phyloP scores from a whole-genome alignment of 495 filamentous ascomycete species.

The Filosporella fistucella region DNA sequence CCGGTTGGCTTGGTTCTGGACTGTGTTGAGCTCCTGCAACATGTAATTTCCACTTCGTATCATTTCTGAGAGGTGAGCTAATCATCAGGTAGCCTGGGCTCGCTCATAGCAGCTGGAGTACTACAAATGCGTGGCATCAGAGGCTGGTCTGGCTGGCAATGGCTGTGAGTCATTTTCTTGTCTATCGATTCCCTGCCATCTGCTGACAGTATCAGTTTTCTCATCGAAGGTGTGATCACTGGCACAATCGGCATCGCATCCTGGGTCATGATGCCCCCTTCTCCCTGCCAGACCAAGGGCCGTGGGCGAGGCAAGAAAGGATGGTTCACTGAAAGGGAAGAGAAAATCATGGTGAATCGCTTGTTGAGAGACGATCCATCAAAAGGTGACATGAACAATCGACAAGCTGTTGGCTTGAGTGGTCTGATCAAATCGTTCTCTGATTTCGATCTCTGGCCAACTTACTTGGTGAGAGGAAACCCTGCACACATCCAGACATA shows the following conservation, averaged over 20 bases:
- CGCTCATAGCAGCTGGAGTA: slow-evolving; percentile 67
- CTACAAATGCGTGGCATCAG: slow-evolving; percentile 57
- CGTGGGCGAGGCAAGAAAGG: slow-evolving; percentile 63
- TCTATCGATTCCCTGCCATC: background rate
- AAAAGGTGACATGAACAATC: slow-evolving; percentile 49
- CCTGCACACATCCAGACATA: too few relatives aligned
- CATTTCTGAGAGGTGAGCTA: background rate
- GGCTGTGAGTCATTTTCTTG: slow-evolving; percentile 50
- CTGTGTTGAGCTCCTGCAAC: slow-evolving; percentile 37
- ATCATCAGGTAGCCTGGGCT: slow-evolving; percentile 37
- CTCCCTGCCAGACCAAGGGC: slow-evolving; percentile 58
- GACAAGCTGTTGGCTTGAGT: slow-evolving; percentile 55
- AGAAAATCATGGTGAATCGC: slow-evolving; percentile 69
- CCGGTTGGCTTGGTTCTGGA: slow-evolving; percentile 68
- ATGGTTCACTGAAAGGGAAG: slow-evolving; percentile 65
- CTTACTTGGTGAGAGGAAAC: slow-evolving; percentile 44
- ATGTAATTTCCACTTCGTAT: slow-evolving; percentile 7
- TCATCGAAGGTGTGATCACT: slow-evolving; percentile 50
- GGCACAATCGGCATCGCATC: slow-evolving; percentile 59
- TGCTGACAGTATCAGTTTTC: slow-evolving; percentile 33
- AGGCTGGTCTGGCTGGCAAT: slow-evolving; percentile 67
- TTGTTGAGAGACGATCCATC: slow-evolving; percentile 67
- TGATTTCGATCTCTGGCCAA: slow-evolving; percentile 70
- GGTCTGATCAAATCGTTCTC: slow-evolving; percentile 54
- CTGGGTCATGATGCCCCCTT: slow-evolving; percentile 65